These are phyloP conservation scores for Protostelium mycophagum DNA, from an alignment of 78 protist genomes.

Conservation along the genomic window DNA sequence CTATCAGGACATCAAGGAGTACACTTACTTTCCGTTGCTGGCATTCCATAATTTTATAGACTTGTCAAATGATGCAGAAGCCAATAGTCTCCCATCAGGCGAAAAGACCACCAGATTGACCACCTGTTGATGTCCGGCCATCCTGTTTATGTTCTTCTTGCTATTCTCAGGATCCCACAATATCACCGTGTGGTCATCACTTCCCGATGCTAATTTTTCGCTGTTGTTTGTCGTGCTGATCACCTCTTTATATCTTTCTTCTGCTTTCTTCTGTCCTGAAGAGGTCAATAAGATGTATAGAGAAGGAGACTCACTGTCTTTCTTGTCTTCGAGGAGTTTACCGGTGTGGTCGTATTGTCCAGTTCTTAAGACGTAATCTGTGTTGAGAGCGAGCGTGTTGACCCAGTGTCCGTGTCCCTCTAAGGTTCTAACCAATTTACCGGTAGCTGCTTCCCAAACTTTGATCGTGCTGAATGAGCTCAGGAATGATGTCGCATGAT, in stretches of 20 bases:
- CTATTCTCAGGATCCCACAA: slow-evolving; percentile 90
- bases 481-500: background rate
- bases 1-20: too few species aligned
- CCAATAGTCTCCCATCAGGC: slow-evolving; percentile 94
- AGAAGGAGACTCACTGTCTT: background rate
- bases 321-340: background rate
- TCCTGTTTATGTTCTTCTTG: slow-evolving; percentile 75
- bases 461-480: slow-evolving; percentile 42
- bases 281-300: background rate
- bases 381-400: slow-evolving; percentile 88
- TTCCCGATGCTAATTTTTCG: slow-evolving; percentile 83
- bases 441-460: background rate
- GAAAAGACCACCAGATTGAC: slow-evolving; percentile 77
- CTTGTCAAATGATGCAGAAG: slow-evolving; percentile 95
- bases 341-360: slow-evolving; percentile 89
- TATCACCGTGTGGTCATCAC: slow-evolving; percentile 94
- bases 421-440: slow-evolving; percentile 64
- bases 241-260: slow-evolving; percentile 61
- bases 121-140: slow-evolving; percentile 91
- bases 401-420: slow-evolving; percentile 99
- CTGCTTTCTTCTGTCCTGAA: slow-evolving; percentile 58
- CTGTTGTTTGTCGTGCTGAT: slow-evolving; percentile 6
- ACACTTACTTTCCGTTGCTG: slow-evolving; percentile 72
- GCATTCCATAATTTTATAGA: slow-evolving; percentile 93
- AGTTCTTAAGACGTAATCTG: slow-evolving; percentile 85